phyloP scores from a whole-genome alignment of 2,329 filamentous ascomycete genomes.

The Hypoxylon sp. region DNA sequence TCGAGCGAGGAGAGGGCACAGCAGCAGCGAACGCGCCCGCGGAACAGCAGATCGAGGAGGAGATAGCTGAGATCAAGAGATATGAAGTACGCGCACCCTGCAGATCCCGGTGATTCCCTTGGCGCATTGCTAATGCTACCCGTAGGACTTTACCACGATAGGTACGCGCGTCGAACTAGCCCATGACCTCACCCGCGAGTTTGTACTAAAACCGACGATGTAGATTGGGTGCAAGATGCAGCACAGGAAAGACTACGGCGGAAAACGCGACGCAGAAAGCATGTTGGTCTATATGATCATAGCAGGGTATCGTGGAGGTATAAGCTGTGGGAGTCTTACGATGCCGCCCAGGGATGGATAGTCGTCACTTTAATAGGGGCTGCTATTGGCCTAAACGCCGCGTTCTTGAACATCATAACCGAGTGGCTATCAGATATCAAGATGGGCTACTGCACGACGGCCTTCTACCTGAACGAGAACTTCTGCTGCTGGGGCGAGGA shows the following conservation, averaged over 20 bases:
- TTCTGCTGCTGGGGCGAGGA: conserved; percentile 99
- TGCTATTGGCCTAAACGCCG: conserved; percentile 93
- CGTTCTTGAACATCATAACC: conserved; percentile 91
- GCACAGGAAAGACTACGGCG: conserved; percentile 86
- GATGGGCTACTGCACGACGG: conserved; percentile 92
- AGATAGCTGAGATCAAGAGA: conserved; percentile 96
- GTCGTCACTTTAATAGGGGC: conserved; percentile 92
- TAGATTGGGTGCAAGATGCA: conserved; percentile 98
- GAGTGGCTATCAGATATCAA: conserved; percentile 98
- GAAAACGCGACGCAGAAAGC: conserved; percentile 75
- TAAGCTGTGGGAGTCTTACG: conserved; percentile 84
- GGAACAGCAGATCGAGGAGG: conserved; percentile 82
- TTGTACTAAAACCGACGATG: conserved; percentile 48
- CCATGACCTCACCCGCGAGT: conserved; percentile 10
- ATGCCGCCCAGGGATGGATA: conserved; percentile 97
- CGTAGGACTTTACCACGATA: conserved; percentile 91
- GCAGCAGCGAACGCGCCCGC: conserved; percentile 58
- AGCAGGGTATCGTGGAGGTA: conserved; percentile 79
- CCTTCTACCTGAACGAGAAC: conserved; percentile 95
- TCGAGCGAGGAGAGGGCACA: conserved; percentile 66
- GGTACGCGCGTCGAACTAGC: conserved; percentile 55
- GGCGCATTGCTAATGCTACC: conserved; percentile 20
- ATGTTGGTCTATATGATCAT: conserved; percentile 74
- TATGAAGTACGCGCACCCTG: conserved; percentile 71
- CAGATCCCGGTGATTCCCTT: not conserved